Percentiles rank a stretch among this genome's conserved stretches.
Conservation (phyloP, 371 early-diverging fungal species). For the Mucor lusitanicus region DNA sequence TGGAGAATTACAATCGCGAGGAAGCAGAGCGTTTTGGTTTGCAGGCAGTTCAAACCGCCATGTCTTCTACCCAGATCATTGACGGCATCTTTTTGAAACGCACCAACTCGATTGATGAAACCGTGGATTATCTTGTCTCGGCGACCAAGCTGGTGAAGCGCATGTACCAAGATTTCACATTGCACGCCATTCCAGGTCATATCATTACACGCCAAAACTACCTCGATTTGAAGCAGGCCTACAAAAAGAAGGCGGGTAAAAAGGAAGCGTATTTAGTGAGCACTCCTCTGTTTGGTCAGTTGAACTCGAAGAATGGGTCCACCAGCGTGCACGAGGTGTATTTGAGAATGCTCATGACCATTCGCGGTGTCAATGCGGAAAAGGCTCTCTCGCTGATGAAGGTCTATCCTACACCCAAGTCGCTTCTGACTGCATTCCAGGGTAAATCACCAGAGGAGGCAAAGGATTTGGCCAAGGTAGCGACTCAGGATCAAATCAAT, state of each 20-base stretch:
- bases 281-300: constrained; percentile 58
- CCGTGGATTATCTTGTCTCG: constrained; percentile 71
- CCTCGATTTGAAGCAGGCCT: constrained; percentile 46
- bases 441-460: constrained; percentile 28
- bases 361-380: constrained; percentile 81
- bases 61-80: constrained; percentile 68
- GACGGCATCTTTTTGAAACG: constrained; percentile 78
- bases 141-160: constrained; percentile 56
- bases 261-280: constrained; percentile 46
- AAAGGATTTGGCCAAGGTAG: constrained; percentile 36
- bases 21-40: constrained; percentile 52
- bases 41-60: constrained; percentile 66
- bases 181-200: constrained; percentile 64
- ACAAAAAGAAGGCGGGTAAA: neutral
- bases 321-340: constrained; percentile 73
- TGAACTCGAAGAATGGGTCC: constrained; percentile 73
- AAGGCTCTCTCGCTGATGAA: constrained; percentile 74
- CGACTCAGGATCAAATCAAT: constrained; percentile 36
- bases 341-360: constrained; percentile 78
- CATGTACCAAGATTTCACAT: constrained; percentile 44
- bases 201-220: constrained; percentile 54
- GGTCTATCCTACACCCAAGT: constrained; percentile 70
- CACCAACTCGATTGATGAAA: constrained; percentile 72
- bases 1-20: constrained; percentile 74
- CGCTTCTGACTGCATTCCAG: constrained; percentile 49